These are phyloP conservation scores for Tetrapisispora phaffii DNA, from an alignment of 805 yeast species.

Conservation along the genomic window DNA sequence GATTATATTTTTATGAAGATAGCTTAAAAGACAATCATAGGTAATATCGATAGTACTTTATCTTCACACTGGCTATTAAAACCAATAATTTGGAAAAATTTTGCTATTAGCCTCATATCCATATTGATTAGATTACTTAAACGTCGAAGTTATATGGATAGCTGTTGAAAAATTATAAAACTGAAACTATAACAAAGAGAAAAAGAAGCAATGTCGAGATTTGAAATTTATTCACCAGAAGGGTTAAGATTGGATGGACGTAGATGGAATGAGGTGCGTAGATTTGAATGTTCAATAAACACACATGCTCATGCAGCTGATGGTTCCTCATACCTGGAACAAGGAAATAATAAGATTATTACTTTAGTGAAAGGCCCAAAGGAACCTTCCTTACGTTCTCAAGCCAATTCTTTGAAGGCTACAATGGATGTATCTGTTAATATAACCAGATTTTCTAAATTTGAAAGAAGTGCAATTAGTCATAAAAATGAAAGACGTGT, in stretches of 20 bases:
- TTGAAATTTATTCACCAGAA: constrained; percentile 89
- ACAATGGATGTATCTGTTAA: constrained; percentile 53
- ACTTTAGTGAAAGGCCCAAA: constrained; percentile 84
- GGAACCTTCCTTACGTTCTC: constrained; percentile 59
- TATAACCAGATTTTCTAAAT: constrained; percentile 72
- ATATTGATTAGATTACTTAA: too few species aligned
- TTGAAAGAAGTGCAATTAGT: constrained; percentile 60
- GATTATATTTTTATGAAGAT: too few species aligned
- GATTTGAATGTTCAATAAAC: constrained; percentile 69
- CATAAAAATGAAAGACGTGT: constrained; percentile 58
- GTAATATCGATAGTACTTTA: too few species aligned
- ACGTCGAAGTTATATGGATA: too few species aligned
- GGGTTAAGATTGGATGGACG: constrained; percentile 91
- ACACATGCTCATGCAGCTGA: constrained; percentile 84
- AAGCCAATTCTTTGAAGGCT: constrained; percentile 42
- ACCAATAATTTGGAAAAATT: too few species aligned
- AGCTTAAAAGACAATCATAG: too few species aligned
- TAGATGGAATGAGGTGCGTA: constrained; percentile 85
- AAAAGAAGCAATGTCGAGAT: constrained; percentile 61
- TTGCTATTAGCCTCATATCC: too few species aligned
- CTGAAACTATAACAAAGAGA: too few species aligned
- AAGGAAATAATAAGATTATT: constrained; percentile 82
- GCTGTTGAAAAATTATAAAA: too few species aligned
- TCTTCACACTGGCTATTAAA: too few species aligned
- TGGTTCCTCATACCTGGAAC: constrained; percentile 87